A percentile compares a stretch with the other conserved stretches of the same genome.
Conservation (phyloP, 75 land plant genomes). For the Pinus tabuliformis region DNA sequence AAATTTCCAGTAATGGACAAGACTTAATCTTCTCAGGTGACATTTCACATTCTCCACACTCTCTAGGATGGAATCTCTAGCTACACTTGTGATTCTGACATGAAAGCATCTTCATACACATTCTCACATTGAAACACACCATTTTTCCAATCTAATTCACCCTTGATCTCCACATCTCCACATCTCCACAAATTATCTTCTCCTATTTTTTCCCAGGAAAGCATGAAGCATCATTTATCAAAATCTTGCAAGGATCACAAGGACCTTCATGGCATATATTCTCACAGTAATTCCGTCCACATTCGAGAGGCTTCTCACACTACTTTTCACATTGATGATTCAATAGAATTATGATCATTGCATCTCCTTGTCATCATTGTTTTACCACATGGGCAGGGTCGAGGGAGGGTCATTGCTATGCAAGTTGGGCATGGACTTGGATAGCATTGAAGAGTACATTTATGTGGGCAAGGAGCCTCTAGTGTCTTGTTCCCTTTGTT, state of each 20-base stretch:
- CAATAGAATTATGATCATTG: slow-evolving; percentile 46
- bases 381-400: slow-evolving; percentile 83
- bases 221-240: slow-evolving; percentile 56
- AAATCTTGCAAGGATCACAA: slow-evolving; percentile 49
- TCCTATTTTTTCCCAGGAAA: slow-evolving; percentile 77
- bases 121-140: slow-evolving; percentile 81
- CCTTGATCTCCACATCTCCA: slow-evolving; percentile 72
- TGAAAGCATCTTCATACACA: slow-evolving; percentile 47
- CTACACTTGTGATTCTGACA: slow-evolving; percentile 81
- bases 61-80: slow-evolving; percentile 83
- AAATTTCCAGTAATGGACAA: too few species aligned
- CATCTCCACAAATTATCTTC: slow-evolving; percentile 51
- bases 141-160: slow-evolving; percentile 41
- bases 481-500: slow-evolving; percentile 33
- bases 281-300: slow-evolving; percentile 77
- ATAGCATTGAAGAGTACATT: slow-evolving; percentile 91
- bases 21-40: slow-evolving; percentile 61
- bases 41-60: slow-evolving; percentile 80
- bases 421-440: slow-evolving; percentile 99
- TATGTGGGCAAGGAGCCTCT: slow-evolving; percentile 56
- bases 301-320: slow-evolving; percentile 70
- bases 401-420: slow-evolving; percentile 76
- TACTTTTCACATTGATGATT: slow-evolving; percentile 70
- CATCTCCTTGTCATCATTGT: slow-evolving; percentile 59
- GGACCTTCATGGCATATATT: slow-evolving; percentile 75